Base-by-base conservation (phyloP, 768 basidiomycete genomes). In the Collybiopsis luxurians region DNA sequence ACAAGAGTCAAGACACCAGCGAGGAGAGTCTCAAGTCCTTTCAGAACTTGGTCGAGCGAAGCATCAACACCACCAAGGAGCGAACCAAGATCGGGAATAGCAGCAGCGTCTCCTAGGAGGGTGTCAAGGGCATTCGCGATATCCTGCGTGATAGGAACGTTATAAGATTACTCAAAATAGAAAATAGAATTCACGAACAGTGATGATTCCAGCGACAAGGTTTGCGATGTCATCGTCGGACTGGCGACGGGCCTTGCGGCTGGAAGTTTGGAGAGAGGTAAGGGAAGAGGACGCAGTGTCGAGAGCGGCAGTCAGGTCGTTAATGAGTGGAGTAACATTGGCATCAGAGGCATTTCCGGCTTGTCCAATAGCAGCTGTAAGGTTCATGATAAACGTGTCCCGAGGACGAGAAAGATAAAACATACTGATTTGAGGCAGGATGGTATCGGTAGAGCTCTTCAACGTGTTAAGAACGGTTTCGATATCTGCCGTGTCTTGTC, bases 1-100 rank as follows among this genome's bases (percentile, higher is more conserved):
- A 71, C 67, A 56, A 71, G 63, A 43, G 56, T 63, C 49, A 71
- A 63, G 19, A 67, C 65, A 39, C 66, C 69, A 21, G 64, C 66
- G 26, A 71, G 62, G 53, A 69, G 63, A 21, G 39, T 61, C 49
- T 69, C 67, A 19, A 69, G 63, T 24, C 67, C 66, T 30, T 46
- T 17, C 13, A 71, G 40, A 23, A 68, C 60, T 43, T 67, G 60
- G 60, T 63, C 58, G 40, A 71, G 58, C 9, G 67, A 46, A 5
- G 60, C 42, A 61, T 71, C 68, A 55, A 71, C 51, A 38, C 64
- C 63, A 28, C 42, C 40, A 43, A 71, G 59, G 19, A 66, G 59
- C 2, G 26, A 42, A 21, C 64, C 63, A 54, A 69, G 64, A 2
- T 28, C 60, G 39, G 66, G 66, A 59, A 71, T 62, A 30, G 62